phyloP scores from a whole-genome alignment of 164 flowering plant species.

The Piper betle region DNA sequence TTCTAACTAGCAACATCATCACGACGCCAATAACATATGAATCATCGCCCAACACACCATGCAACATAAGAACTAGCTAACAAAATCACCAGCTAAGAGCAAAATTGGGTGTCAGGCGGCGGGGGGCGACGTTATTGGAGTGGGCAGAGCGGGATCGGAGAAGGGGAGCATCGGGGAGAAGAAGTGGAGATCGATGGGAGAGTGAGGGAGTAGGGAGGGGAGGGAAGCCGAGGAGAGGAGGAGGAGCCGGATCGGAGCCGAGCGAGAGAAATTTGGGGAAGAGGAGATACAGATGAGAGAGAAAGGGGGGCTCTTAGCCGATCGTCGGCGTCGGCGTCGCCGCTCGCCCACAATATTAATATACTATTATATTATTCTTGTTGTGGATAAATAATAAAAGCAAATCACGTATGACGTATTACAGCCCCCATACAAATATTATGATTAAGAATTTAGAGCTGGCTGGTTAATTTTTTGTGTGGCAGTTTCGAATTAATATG shows the following conservation, averaged over 20 bases:
- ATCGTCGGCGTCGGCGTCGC: no score
- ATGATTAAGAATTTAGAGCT: no score
- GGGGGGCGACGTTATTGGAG: not conserved
- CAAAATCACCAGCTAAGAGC: not conserved
- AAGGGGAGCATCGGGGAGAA: not conserved
- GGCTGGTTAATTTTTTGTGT: no score
- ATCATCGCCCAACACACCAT: no score
- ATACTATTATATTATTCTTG: no score
- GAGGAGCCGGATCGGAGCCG: constrained; percentile 49
- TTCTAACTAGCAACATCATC: no score
- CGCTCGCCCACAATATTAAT: no score
- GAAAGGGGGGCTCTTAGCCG: no score
- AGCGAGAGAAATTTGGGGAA: constrained; percentile 10
- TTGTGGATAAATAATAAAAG: no score
- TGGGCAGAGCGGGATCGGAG: not conserved
- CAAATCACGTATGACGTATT: no score
- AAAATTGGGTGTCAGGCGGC: not conserved
- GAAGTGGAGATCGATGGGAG: constrained; percentile 10
- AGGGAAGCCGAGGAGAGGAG: constrained; percentile 28
- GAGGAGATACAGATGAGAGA: constrained; percentile 2
- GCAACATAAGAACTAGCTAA: not conserved
- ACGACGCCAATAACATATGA: not conserved
- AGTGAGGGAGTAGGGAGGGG: constrained; percentile 9
- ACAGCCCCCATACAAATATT: no score
- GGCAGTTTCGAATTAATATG: no score